phyloP scores from a whole-genome alignment of 78 protist genomes.

The Dictyostelium discoideum region DNA sequence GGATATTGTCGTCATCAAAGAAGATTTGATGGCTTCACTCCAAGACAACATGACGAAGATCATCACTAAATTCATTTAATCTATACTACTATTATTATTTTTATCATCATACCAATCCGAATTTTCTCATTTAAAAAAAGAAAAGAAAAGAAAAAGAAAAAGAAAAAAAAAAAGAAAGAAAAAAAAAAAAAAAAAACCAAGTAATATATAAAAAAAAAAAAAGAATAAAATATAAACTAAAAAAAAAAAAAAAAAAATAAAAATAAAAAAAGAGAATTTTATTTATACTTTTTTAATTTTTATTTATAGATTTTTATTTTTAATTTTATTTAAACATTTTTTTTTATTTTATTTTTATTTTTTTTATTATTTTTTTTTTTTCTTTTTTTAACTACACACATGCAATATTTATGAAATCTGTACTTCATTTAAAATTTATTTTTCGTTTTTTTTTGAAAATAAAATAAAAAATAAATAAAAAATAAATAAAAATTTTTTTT shows the following conservation, averaged over 20 bases:
- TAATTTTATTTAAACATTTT: no score
- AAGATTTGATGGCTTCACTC: slow-evolving; percentile 70
- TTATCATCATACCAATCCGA: neutral
- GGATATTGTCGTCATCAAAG: slow-evolving; percentile 53
- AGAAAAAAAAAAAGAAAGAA: neutral
- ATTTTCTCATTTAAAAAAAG: neutral
- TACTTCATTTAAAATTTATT: neutral
- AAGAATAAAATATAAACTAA: neutral
- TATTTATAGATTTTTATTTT: no score
- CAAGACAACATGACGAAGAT: slow-evolving; percentile 6
- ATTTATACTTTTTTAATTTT: no score
- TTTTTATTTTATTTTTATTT: no score
- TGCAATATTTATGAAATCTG: neutral
- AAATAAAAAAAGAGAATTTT: neutral
- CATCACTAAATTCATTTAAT: neutral
- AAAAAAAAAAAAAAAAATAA: neutral
- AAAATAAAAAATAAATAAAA: no score
- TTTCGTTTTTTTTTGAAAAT: no score
- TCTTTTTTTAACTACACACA: neutral
- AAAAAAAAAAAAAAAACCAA: neutral
- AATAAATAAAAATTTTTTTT: no score
- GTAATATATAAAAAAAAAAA: neutral
- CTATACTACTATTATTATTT: neutral
- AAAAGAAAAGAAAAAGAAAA: neutral
- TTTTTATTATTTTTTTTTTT: no score